Conservation (phyloP, 495 filamentous ascomycete species). For the Xylaria acuta region DNA sequence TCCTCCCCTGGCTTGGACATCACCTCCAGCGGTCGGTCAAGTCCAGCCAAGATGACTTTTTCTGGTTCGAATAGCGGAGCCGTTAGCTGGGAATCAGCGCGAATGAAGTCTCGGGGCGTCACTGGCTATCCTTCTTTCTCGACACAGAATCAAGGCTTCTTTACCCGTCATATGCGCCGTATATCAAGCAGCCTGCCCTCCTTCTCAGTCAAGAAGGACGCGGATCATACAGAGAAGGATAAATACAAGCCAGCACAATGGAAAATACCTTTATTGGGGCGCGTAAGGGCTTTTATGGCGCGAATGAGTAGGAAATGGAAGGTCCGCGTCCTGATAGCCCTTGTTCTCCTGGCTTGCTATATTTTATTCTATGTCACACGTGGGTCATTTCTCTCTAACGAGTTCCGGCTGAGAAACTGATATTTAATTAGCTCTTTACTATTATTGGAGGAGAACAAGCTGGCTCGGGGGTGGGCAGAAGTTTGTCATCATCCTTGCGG, state of each 20-base stretch:
- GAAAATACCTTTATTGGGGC: constrained; percentile 50
- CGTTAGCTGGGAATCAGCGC: constrained; percentile 85
- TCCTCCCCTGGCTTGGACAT: constrained; percentile 80
- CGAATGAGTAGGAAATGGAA: constrained; percentile 58
- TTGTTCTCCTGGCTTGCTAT: constrained; percentile 66
- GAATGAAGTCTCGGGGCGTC: constrained; percentile 70
- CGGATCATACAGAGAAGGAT: constrained; percentile 74
- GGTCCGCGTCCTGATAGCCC: constrained; percentile 62
- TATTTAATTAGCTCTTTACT: constrained; percentile 45
- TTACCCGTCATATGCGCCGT: constrained; percentile 75
- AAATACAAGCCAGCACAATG: constrained; percentile 63
- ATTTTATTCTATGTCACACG: constrained; percentile 73
- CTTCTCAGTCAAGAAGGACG: constrained; percentile 57
- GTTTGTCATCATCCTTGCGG: constrained; percentile 90
- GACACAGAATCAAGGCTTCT: constrained; percentile 79
- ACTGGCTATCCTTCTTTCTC: constrained; percentile 81
- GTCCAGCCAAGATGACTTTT: constrained; percentile 58
- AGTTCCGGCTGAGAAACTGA: constrained; percentile 18
- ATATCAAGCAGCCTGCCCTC: constrained; percentile 76
- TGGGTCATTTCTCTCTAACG: constrained; percentile 50
- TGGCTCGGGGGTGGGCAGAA: constrained; percentile 83
- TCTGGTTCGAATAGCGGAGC: constrained; percentile 58
- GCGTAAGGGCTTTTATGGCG: constrained; percentile 43
- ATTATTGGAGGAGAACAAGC: constrained; percentile 53
- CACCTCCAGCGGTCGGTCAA: constrained; percentile 69